Conservation (phyloP, 805 yeast genomes). For the Clavispora vitiphila region DNA sequence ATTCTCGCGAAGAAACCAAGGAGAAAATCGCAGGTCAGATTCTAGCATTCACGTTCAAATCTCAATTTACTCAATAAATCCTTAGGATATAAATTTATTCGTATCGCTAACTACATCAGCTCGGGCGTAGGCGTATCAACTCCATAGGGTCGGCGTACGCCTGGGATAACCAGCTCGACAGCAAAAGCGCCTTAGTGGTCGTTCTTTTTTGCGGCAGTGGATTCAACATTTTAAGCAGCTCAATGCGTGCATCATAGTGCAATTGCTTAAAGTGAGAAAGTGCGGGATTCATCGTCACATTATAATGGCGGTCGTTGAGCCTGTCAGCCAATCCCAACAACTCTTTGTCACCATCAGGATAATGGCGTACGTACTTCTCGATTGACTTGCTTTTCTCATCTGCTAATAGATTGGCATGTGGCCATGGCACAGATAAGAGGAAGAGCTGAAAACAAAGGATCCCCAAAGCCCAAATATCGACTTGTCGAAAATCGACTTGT, state of each 20-base stretch:
- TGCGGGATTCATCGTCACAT: slow-evolving; percentile 25
- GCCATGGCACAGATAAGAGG: slow-evolving; percentile 47
- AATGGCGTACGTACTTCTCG: slow-evolving; percentile 21
- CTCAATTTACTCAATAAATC: neutral
- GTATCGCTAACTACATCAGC: neutral
- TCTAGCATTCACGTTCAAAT: neutral
- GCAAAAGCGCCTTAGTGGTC: slow-evolving; percentile 18
- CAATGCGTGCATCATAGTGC: slow-evolving; percentile 33
- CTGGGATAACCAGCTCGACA: slow-evolving; percentile 34
- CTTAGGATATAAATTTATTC: neutral
- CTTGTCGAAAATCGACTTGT: slow-evolving; percentile 24
- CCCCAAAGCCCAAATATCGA: slow-evolving; percentile 52
- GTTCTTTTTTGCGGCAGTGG: slow-evolving; percentile 25
- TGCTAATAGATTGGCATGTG: slow-evolving; percentile 23
- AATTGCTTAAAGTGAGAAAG: slow-evolving; percentile 28
- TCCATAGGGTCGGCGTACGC: slow-evolving; percentile 38
- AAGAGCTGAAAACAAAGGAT: slow-evolving; percentile 43
- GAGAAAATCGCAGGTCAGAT: neutral
- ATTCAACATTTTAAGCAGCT: slow-evolving; percentile 28
- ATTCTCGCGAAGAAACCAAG: neutral
- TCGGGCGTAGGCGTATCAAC: slow-evolving; percentile 14
- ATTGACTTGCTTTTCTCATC: slow-evolving; percentile 18
- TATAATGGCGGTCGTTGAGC: slow-evolving; percentile 19
- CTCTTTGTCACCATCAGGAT: slow-evolving; percentile 21
- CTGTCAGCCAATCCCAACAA: slow-evolving; percentile 20